Conservation (phyloP, 2,329 filamentous ascomycete species). For the Cercospora sp. region DNA sequence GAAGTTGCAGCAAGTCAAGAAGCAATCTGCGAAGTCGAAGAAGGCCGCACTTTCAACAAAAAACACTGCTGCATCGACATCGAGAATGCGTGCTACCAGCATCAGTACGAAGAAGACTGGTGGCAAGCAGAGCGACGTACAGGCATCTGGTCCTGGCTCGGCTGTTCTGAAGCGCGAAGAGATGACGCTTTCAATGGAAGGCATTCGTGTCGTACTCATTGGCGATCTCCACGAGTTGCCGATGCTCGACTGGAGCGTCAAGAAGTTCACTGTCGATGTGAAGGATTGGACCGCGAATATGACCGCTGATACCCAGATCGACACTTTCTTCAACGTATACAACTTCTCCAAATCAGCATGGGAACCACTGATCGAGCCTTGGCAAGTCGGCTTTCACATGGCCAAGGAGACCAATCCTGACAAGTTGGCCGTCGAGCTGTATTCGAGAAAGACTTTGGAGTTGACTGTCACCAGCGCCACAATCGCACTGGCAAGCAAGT, state of each 20-base stretch:
- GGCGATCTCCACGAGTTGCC: constrained; percentile 95
- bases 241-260: constrained; percentile 89
- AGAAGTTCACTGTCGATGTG: constrained; percentile 80
- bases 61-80: constrained; percentile 48
- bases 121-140: constrained; percentile 44
- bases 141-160: constrained; percentile 47
- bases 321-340: constrained; percentile 94
- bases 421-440: constrained; percentile 76
- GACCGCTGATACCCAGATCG: constrained; percentile 83
- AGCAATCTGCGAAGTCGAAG: constrained; percentile 30
- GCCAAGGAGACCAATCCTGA: constrained; percentile 74
- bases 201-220: constrained; percentile 88
- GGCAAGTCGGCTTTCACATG: constrained; percentile 90
- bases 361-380: constrained; percentile 95
- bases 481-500: constrained; percentile 90
- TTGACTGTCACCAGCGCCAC: constrained; percentile 90
- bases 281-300: constrained; percentile 89
- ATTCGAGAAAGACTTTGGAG: constrained; percentile 87
- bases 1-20: constrained; percentile 56
- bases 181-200: constrained; percentile 80
- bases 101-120: constrained; percentile 52
- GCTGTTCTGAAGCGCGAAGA: constrained; percentile 70
- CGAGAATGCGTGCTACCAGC: constrained; percentile 49
- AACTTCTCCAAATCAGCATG: constrained; percentile 99
- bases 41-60: constrained; percentile 46